phyloP scores from a whole-genome alignment of 106 monocot genomes.

The Alisma plantagoaquatica region DNA sequence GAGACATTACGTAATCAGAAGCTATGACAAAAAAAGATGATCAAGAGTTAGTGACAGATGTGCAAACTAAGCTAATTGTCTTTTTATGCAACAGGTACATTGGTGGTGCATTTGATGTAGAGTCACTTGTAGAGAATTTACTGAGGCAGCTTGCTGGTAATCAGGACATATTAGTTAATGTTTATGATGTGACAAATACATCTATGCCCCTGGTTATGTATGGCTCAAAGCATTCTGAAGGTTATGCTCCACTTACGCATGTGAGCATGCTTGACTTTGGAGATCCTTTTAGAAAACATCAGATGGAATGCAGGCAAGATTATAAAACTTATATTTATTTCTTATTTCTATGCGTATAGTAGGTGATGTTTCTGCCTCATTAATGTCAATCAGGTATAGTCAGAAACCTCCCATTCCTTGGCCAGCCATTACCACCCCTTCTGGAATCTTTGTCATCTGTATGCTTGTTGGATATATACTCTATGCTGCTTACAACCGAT shows the following conservation, averaged over 20 bases:
- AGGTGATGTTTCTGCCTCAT: background rate
- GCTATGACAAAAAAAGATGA: background rate
- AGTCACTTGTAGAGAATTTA: conserved; percentile 90
- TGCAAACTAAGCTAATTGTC: too few species aligned
- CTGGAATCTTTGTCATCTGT: conserved; percentile 23
- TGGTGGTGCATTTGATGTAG: conserved; percentile 97
- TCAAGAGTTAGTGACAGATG: too few species aligned
- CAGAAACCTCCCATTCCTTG: conserved; percentile 48
- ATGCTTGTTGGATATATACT: conserved; percentile 28
- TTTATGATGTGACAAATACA: conserved; percentile 84
- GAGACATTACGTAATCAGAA: background rate
- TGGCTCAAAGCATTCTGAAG: conserved; percentile 53
- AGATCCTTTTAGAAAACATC: conserved; percentile 86
- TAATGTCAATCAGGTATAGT: conserved; percentile 51
- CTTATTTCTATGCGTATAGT: background rate
- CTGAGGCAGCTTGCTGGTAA: conserved; percentile 86
- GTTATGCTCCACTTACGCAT: conserved; percentile 42
- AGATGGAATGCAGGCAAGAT: conserved; percentile 81
- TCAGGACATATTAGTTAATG: conserved; percentile 88
- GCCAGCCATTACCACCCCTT: conserved; percentile 20
- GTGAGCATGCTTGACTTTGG: conserved; percentile 87
- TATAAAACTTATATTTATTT: conserved; percentile 1
- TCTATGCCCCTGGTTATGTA: conserved; percentile 91
- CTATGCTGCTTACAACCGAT: conserved; percentile 22
- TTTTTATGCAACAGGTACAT: conserved; percentile 83